These are phyloP conservation scores for Entoloma clypeatum DNA, from an alignment of 1,284 basidiomycete species.

Conservation along the genomic window DNA sequence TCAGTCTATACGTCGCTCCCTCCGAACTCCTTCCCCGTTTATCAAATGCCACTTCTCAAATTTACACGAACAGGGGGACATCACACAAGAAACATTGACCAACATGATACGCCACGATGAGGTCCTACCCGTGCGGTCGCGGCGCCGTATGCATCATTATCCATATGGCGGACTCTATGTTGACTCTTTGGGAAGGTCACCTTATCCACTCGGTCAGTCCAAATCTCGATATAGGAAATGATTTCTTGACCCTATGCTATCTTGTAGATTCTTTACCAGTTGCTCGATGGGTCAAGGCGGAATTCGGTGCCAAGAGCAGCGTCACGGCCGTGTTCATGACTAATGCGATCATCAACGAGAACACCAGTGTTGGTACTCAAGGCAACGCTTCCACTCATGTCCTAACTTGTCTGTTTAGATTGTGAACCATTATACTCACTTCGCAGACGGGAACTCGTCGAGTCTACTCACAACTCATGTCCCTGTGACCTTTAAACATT, in stretches of 20 bases:
- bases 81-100: constrained; percentile 63
- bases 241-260: neutral
- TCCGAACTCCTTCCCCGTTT: neutral
- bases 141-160: constrained; percentile 52
- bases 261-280: constrained; percentile 51
- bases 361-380: constrained; percentile 42
- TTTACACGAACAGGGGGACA: constrained; percentile 42
- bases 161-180: constrained; percentile 35
- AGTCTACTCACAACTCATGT: constrained; percentile 36
- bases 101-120: constrained; percentile 70
- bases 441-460: constrained; percentile 24
- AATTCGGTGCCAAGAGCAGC: constrained; percentile 51
- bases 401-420: constrained; percentile 33
- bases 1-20: neutral
- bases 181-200: constrained; percentile 43
- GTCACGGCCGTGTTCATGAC: constrained; percentile 65
- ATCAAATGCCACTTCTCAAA: constrained; percentile 7
- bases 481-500: constrained; percentile 71
- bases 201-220: constrained; percentile 46
- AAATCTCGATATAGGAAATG: neutral
- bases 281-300: constrained; percentile 53
- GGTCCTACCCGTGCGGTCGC: constrained; percentile 48
- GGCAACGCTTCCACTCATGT: neutral
- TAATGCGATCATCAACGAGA: constrained; percentile 66
- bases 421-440: constrained; percentile 41